A percentile compares a stretch with the other conserved stretches of the same genome.
These are phyloP conservation scores for Miscanthus lutarioriparius DNA, from an alignment of 176 grass and related monocot species.

Conservation along the genomic window DNA sequence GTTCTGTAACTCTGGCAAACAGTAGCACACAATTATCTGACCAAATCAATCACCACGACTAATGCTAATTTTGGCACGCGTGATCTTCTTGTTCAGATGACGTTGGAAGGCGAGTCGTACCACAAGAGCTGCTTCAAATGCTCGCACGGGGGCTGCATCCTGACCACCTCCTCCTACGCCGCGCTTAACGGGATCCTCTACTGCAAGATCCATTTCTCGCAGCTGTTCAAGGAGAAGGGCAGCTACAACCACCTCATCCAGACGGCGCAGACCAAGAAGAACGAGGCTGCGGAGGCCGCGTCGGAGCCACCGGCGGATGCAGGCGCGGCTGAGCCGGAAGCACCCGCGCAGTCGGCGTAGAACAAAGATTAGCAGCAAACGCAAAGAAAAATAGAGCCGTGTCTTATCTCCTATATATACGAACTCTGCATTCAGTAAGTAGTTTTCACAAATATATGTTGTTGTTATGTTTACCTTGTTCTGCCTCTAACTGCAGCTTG, in stretches of 20 bases:
- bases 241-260: conserved; percentile 90
- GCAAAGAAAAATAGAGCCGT: neutral
- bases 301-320: neutral
- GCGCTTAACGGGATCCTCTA: conserved; percentile 84
- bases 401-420: conserved; percentile 13
- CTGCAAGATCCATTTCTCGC: conserved; percentile 94
- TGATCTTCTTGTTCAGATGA: conserved; percentile 46
- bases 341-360: conserved; percentile 30
- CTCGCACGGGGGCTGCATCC: conserved; percentile 80
- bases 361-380: conserved; percentile 22
- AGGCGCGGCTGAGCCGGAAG: conserved; percentile 25
- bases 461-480: neutral
- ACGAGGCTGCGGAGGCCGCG: conserved; percentile 32
- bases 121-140: conserved; percentile 95
- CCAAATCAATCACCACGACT: neutral
- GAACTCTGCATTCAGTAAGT: conserved; percentile 20
- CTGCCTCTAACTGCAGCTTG: conserved; percentile 44
- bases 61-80: too few species aligned
- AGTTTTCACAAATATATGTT: conserved; percentile 20
- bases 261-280: conserved; percentile 58
- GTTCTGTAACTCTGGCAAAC: neutral
- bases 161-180: conserved; percentile 81
- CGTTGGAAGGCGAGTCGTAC: conserved; percentile 80
- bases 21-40: neutral
- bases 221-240: conserved; percentile 97